Base-by-base conservation (phyloP, 176 grass and related monocot species). In the Rhynchospora tenuis region DNA sequence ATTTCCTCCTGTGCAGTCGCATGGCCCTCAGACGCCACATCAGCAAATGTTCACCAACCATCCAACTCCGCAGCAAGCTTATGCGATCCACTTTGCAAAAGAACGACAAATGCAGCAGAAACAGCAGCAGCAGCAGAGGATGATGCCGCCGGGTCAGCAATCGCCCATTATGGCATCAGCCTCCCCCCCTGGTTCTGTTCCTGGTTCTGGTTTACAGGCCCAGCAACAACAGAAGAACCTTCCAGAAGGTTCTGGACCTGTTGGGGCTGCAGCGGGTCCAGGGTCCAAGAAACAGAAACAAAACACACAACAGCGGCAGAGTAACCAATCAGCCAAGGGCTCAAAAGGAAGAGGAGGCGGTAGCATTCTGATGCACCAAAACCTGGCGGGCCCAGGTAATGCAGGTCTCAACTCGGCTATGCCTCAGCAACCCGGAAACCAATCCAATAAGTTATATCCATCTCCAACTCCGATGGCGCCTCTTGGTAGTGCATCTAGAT, bases 31-130 rank as follows among this genome's bases (percentile, higher is more conserved):
- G 82, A 88, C 94, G 65, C 74, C 81, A 74, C 95, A 93, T 71
- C 92, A 93, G 84, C 9, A 88, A 17, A 91, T 92, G 51, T 83
- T 99, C 76, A 82, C 90, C 74, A 96, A 85, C 65, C 91, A 94
- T 66, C 48, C 91, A 26, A 92, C 82, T 38, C 57, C 89, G 23
- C 93, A 89, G 64, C 93, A 89, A 78, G 88, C 91, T 80, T 96
- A 95, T 83, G 89, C 90, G 59, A 89, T 91, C 33, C 86, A 80
- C 84, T 87, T 91, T 80, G 79, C 88, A 45, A 90, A 92, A 92
- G 90, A 95, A 51, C 82, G 86, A 62, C 93, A 98, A 90, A 91
- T 90, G 79, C 96, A 98, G 58, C 94, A 98, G 83, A 87, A 94
- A 84, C 96, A 94, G 61, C 93, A 97, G 23, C 86, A 87, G 57